Evolutionary conservation across 1,284 basidiomycete genomes (phyloP).

Genomic region (Cryptococcus hybrid): DNA sequence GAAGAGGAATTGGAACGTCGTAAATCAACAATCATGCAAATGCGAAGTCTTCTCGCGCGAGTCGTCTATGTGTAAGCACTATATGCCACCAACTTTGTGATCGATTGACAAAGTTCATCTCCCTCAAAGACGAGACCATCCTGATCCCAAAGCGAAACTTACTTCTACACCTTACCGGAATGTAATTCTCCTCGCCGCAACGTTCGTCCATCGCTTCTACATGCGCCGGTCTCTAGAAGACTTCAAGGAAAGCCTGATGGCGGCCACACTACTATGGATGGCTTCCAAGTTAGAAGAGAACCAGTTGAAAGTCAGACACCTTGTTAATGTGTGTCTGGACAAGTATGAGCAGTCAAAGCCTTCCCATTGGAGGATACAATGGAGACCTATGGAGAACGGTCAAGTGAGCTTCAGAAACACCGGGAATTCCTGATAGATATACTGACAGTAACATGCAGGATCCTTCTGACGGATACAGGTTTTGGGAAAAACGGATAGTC

Average conservation of each 20-base stretch:
- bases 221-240: constrained; percentile 87
- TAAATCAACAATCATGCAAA: constrained; percentile 26
- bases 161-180: constrained; percentile 15
- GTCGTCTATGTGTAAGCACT: neutral
- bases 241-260: constrained; percentile 74
- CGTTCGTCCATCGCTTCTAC: constrained; percentile 91
- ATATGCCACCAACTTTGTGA: neutral
- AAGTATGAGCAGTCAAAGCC: constrained; percentile 26
- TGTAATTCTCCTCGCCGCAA: constrained; percentile 72
- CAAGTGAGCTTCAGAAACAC: constrained; percentile 2
- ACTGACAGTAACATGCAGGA: neutral
- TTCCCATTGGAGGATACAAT: constrained; percentile 4
- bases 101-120: neutral
- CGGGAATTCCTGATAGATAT: neutral
- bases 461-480: constrained; percentile 60
- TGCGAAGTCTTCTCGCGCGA: constrained; percentile 22
- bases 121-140: too few species aligned
- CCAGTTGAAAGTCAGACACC: constrained; percentile 35
- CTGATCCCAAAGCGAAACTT: neutral
- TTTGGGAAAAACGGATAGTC: constrained; percentile 70
- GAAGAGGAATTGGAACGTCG: constrained; percentile 32
- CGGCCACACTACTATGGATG: constrained; percentile 84
- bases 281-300: constrained; percentile 69
- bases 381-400: constrained; percentile 21
- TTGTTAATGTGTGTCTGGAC: constrained; percentile 34